Percentiles rank a stretch among this genome's conserved stretches.
Evolutionary conservation across 2,329 filamentous ascomycete species (phyloP).

Genomic region (Fusarium coffeatum): DNA sequence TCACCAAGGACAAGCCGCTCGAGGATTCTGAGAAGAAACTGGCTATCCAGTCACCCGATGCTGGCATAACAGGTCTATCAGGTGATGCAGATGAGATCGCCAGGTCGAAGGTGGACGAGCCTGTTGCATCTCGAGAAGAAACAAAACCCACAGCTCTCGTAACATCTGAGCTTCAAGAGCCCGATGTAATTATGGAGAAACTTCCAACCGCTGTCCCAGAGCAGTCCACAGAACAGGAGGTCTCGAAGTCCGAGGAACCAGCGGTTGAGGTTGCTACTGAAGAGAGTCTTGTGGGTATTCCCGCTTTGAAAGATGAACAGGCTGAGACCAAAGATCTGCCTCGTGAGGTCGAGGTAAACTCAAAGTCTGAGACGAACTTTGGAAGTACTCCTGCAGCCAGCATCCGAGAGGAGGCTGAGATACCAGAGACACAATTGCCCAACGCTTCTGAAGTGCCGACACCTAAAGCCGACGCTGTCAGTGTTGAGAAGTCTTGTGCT

Average conservation of each 20-base stretch:
- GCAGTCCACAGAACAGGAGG: neutral
- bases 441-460: constrained; percentile 26
- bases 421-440: constrained; percentile 1
- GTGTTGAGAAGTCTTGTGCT: neutral
- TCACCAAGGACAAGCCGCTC: constrained; percentile 33
- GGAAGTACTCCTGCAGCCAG: constrained; percentile 27
- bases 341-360: constrained; percentile 25
- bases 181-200: neutral
- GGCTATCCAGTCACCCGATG: constrained; percentile 31
- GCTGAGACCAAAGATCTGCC: constrained; percentile 20
- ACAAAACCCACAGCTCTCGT: constrained; percentile 1
- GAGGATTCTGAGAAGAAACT: constrained; percentile 21
- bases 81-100: constrained; percentile 3
- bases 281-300: neutral
- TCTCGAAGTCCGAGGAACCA: neutral
- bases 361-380: constrained; percentile 38
- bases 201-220: neutral
- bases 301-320: constrained; percentile 21
- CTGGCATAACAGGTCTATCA: constrained; percentile 38
- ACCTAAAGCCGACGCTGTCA: constrained; percentile 9
- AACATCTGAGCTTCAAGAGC: constrained; percentile 6
- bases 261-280: constrained; percentile 1
- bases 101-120: neutral
- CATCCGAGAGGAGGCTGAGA: constrained; percentile 19
- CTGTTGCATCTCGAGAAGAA: neutral